Percentiles rank a stretch among this genome's conserved stretches.
Evolutionary conservation across 495 filamentous ascomycete genomes (phyloP).

Genomic region (Hyaloscypha hepaticicola): DNA sequence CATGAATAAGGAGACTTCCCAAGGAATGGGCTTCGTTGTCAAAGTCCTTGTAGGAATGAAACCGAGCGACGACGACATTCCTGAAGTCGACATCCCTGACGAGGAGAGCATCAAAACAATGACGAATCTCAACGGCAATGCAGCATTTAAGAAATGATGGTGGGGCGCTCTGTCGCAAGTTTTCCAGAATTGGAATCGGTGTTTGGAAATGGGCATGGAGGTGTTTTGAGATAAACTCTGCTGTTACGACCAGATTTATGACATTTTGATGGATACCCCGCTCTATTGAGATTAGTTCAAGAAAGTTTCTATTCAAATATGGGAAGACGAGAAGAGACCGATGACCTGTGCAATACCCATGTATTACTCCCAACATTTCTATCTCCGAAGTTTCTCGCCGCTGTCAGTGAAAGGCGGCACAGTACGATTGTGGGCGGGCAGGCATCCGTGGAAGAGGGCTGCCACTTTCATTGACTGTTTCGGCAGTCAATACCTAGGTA

Average conservation of each 20-base stretch:
- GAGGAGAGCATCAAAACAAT: slow-evolving; percentile 13
- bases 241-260: background rate
- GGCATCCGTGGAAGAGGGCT: background rate
- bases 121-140: slow-evolving; percentile 5
- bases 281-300: slow-evolving; percentile 2
- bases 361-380: background rate
- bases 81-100: slow-evolving; percentile 5
- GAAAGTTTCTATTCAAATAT: background rate
- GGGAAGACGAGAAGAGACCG: background rate
- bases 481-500: background rate
- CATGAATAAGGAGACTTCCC: slow-evolving; percentile 40
- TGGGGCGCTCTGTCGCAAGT: background rate
- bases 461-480: background rate
- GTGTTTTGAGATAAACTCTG: slow-evolving; percentile 7
- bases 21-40: slow-evolving; percentile 45
- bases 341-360: background rate
- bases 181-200: background rate
- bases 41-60: slow-evolving; percentile 58
- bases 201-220: slow-evolving; percentile 8
- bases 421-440: background rate
- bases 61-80: slow-evolving; percentile 33
- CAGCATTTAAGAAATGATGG: background rate
- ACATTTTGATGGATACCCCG: slow-evolving; percentile 6
- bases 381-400: background rate
- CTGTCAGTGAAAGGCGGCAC: background rate